Evolutionary conservation across 2,329 filamentous ascomycete species (phyloP).

Genomic region (Pseudogymnoascus sp.): DNA sequence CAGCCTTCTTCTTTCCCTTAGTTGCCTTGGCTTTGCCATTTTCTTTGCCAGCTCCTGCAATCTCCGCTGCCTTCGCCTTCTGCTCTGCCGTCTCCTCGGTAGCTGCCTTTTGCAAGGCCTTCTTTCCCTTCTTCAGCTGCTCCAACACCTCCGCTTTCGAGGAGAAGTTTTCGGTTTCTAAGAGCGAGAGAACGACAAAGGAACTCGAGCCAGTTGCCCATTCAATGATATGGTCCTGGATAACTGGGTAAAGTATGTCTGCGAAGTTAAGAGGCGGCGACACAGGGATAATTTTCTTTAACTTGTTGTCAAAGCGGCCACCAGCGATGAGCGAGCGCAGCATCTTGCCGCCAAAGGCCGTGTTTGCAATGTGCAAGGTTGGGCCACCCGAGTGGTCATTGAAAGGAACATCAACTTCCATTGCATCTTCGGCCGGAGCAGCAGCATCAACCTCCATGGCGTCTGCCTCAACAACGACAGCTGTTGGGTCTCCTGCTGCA

Average conservation of each 20-base stretch:
- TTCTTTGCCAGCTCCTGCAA: slow-evolving; percentile 38
- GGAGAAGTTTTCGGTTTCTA: slow-evolving; percentile 67
- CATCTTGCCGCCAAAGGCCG: slow-evolving; percentile 66
- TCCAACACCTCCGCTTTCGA: slow-evolving; percentile 60
- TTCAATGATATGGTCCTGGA: slow-evolving; percentile 64
- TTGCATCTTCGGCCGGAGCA: slow-evolving; percentile 10
- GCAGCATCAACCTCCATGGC: slow-evolving; percentile 31
- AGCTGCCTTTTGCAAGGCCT: slow-evolving; percentile 61
- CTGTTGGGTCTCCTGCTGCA: slow-evolving; percentile 48
- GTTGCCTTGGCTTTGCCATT: slow-evolving; percentile 29
- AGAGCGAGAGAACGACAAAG: slow-evolving; percentile 75
- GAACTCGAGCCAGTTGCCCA: slow-evolving; percentile 86
- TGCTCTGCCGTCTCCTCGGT: slow-evolving; percentile 49
- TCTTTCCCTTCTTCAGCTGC: slow-evolving; percentile 65
- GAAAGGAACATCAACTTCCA: not conserved
- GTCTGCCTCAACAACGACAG: slow-evolving; percentile 26
- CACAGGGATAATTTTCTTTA: slow-evolving; percentile 62
- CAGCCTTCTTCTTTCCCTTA: slow-evolving; percentile 40
- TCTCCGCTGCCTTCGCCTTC: slow-evolving; percentile 39
- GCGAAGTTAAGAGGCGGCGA: slow-evolving; percentile 77
- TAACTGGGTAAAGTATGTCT: slow-evolving; percentile 70
- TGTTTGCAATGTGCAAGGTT: slow-evolving; percentile 51
- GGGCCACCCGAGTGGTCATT: slow-evolving; percentile 24
- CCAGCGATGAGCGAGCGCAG: slow-evolving; percentile 87
- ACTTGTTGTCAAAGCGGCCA: slow-evolving; percentile 71